Base-by-base conservation (phyloP, 1,139 yeast species). In the Sugiyamaella xylanicola region DNA sequence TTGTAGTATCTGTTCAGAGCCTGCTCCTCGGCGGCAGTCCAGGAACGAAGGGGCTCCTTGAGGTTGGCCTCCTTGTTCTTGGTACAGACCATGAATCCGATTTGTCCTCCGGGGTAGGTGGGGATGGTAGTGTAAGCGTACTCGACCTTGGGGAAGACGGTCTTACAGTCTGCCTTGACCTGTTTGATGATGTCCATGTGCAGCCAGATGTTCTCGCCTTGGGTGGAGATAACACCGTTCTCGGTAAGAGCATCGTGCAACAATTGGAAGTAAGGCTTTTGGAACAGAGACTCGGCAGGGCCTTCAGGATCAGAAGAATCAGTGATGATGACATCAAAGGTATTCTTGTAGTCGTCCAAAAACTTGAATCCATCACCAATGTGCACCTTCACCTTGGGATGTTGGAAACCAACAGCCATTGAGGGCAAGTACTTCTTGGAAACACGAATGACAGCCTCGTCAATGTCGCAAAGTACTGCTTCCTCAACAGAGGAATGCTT, bases 231-330 rank as follows among this genome's bases (percentile, higher is more conserved):
- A 58, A 91, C 93, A 69, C 97, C 97, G 69, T 87, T 83, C 56
- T 72, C 75, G 58, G 93, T 87, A 65, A 91, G 80, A 21, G 97
- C 96, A 63, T 82, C 84, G 69, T 79, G 77, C 74, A 91, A 79
- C 66, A 91, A 79, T 73, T 86, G 79, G 73, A 90, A 91, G 79
- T 90, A 91, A 35, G 89, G 88, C 69, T 86, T 84, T 74, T 89
- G 92, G 82, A 91, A 91, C 59, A 91, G 80, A 27, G 87, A 79
- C 71, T 86, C 96, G 51, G 97, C 97, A 40, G 97, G 97, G 56
- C 97, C 97, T 72, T 91, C 97, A 49, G 97, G 97, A 72, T 91
- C 97, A 39, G 96, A 88, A 15, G 97, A 89, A 72, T 91, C 97
- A 50, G 97, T 89, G 72, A 91, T 85, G 70, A 91, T 90, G 43